Conservation (phyloP, 441 rosid species). For the Brassica balearica region DNA sequence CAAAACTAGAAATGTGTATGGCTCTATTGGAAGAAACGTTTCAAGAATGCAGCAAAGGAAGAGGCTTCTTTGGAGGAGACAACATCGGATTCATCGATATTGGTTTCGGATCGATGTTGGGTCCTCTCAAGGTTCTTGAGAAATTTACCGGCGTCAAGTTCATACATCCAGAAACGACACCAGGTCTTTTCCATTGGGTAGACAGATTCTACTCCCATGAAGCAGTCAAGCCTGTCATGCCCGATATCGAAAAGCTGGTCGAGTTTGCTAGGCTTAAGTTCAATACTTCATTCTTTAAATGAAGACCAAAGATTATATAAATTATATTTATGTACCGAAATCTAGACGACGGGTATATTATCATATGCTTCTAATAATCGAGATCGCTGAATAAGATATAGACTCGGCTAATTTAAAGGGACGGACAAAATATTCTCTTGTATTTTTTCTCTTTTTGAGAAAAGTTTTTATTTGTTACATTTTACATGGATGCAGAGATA, state of each 20-base stretch:
- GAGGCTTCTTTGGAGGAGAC: slow-evolving; percentile 77
- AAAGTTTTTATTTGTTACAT: too few relatives aligned
- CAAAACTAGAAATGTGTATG: slow-evolving; percentile 53
- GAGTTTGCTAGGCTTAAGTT: slow-evolving; percentile 51
- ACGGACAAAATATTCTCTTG: slow-evolving; percentile 22
- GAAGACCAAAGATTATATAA: background rate
- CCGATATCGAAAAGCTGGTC: slow-evolving; percentile 66
- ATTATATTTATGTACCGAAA: background rate
- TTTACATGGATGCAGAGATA: too few relatives aligned
- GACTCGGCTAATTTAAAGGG: slow-evolving; percentile 16
- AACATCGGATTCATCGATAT: slow-evolving; percentile 72
- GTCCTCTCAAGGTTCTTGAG: slow-evolving; percentile 62
- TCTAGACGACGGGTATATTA: background rate
- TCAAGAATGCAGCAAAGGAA: slow-evolving; percentile 63
- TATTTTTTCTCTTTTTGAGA: background rate
- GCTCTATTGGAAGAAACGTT: slow-evolving; percentile 62
- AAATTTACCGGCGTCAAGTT: slow-evolving; percentile 44
- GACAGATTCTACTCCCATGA: slow-evolving; percentile 56
- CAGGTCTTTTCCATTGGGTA: slow-evolving; percentile 67
- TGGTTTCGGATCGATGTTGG: slow-evolving; percentile 66
- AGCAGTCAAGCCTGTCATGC: slow-evolving; percentile 69
- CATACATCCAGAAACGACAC: slow-evolving; percentile 55
- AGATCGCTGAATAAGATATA: slow-evolving; percentile 20
- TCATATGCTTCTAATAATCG: slow-evolving; percentile 16
- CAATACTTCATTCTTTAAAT: slow-evolving; percentile 39